Base-by-base conservation (phyloP, 140 eudicot genomes). In the Flaveria floridana region DNA sequence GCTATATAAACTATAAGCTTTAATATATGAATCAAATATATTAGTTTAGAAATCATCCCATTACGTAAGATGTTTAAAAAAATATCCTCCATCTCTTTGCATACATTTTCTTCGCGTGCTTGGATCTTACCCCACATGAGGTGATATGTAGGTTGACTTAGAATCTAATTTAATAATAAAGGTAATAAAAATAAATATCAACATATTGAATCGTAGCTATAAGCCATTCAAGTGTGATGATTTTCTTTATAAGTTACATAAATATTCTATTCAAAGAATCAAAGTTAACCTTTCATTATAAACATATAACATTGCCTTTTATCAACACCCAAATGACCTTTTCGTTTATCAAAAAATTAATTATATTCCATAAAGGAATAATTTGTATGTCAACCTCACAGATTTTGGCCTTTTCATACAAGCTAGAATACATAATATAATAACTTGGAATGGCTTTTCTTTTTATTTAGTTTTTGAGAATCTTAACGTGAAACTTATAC, bases 231-330 rank as follows among this genome's bases (percentile, higher is more conserved):
- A 34, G 26, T 2, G 39, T 37, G 50, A 6, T 34, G 50, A 30
- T 34, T 64, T 64, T 12, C 21, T 3, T 30, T 25, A 28, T 28
- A 26, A 69, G 44, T 19, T 19, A 34, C 39, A 41, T 37, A 72
- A 19, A 72, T 37, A 65, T 51, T 53, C 21, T 71, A 46, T 15
- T 59, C 47, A 76, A 18, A 57, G 71, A 46, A 7, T 59, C 47
- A 76, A 18, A 57, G 71, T 30, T 58, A 68, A 50, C 83, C 83
- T 67, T 80, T 80, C 79, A 46, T 28, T 56, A 68, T 57, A 30
- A 34, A 50, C 30, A 74, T 18, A 10, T 14, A 66, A 58, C 65
- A 58, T 44, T 57, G 75, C 65, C 79, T 67, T 70, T 73, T 80
- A 74, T 74, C 16, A 67, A 56, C 83, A 46, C 47, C 65, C 62